phyloP scores from a whole-genome alignment of 2,329 filamentous ascomycete species.

The Epichloe festucae region DNA sequence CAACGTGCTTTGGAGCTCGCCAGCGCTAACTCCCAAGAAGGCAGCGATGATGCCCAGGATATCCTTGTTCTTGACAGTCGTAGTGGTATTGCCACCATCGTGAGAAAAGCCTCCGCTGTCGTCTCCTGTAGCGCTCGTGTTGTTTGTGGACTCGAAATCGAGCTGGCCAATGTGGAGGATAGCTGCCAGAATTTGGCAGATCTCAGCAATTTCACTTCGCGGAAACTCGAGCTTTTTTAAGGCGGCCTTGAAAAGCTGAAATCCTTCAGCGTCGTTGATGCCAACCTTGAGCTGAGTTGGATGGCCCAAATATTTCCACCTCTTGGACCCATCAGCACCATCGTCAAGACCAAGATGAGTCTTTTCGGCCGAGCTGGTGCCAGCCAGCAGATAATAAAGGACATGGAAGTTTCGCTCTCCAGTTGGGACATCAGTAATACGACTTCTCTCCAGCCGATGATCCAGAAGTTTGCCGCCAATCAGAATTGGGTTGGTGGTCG shows the following conservation, averaged over 20 bases:
- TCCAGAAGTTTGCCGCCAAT: slow-evolving; percentile 92
- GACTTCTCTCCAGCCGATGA: slow-evolving; percentile 81
- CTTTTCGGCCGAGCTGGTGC: slow-evolving; percentile 84
- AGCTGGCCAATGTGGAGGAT: slow-evolving; percentile 97
- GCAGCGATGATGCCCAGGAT: slow-evolving; percentile 74
- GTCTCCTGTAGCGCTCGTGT: slow-evolving; percentile 66
- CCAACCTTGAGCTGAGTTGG: slow-evolving; percentile 94
- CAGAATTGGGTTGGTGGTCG: slow-evolving; percentile 70
- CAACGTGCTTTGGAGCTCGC: slow-evolving; percentile 74
- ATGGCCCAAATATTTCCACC: slow-evolving; percentile 94
- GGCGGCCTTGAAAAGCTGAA: slow-evolving; percentile 95
- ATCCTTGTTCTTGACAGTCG: slow-evolving; percentile 87
- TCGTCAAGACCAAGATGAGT: slow-evolving; percentile 58
- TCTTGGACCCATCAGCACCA: slow-evolving; percentile 44
- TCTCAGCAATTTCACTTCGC: slow-evolving; percentile 84
- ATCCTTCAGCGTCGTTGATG: slow-evolving; percentile 90
- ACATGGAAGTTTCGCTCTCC: slow-evolving; percentile 95
- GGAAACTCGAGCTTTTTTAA: slow-evolving; percentile 90
- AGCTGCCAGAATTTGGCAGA: slow-evolving; percentile 85
- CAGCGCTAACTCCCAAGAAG: slow-evolving; percentile 77
- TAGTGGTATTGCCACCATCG: slow-evolving; percentile 77
- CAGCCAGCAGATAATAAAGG: slow-evolving; percentile 86
- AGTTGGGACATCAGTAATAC: slow-evolving; percentile 82
- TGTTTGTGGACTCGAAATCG: slow-evolving; percentile 74
- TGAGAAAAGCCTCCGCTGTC: slow-evolving; percentile 95